A percentile compares a stretch with the other conserved stretches of the same genome.
Evolutionary conservation across 805 yeast species (phyloP).

Genomic region (Cyberlindnera mississippiensis): DNA sequence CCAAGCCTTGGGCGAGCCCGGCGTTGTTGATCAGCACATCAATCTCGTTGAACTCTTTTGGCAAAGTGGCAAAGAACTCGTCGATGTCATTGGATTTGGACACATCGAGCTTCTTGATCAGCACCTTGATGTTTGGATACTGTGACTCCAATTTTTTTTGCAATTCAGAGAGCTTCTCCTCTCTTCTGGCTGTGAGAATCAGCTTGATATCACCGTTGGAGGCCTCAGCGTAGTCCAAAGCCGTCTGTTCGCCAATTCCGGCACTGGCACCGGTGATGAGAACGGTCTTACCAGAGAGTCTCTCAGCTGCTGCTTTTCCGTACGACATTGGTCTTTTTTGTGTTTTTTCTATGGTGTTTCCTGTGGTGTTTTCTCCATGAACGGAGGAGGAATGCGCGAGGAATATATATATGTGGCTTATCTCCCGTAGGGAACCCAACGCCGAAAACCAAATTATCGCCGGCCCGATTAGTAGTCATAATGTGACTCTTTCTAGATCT

Average conservation of each 20-base stretch:
- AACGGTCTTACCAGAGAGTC: slow-evolving; percentile 73
- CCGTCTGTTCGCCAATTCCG: slow-evolving; percentile 93
- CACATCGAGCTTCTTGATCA: slow-evolving; percentile 51
- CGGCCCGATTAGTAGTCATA: not conserved
- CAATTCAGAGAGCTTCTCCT: slow-evolving; percentile 52
- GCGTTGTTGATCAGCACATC: slow-evolving; percentile 72
- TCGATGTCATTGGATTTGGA: slow-evolving; percentile 48
- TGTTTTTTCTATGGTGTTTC: no score
- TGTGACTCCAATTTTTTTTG: slow-evolving; percentile 41
- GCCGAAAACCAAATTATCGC: slow-evolving; percentile 1
- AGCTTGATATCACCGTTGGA: slow-evolving; percentile 67
- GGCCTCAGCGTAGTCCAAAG: slow-evolving; percentile 78
- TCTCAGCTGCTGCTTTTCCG: slow-evolving; percentile 71
- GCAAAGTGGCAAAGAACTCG: slow-evolving; percentile 48
- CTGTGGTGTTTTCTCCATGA: no score
- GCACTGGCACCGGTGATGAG: slow-evolving; percentile 94
- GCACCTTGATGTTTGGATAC: slow-evolving; percentile 45
- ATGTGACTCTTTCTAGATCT: no score
- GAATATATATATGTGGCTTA: not conserved
- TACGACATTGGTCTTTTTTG: no score
- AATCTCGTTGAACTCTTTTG: slow-evolving; percentile 53
- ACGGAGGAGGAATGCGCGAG: no score
- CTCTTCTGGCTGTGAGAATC: slow-evolving; percentile 74
- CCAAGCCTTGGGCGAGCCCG: slow-evolving; percentile 78
- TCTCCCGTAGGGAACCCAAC: slow-evolving; percentile 3